Evolutionary conservation across 257 asterid species (phyloP).

Genomic region (Solanum corneliomulleri): DNA sequence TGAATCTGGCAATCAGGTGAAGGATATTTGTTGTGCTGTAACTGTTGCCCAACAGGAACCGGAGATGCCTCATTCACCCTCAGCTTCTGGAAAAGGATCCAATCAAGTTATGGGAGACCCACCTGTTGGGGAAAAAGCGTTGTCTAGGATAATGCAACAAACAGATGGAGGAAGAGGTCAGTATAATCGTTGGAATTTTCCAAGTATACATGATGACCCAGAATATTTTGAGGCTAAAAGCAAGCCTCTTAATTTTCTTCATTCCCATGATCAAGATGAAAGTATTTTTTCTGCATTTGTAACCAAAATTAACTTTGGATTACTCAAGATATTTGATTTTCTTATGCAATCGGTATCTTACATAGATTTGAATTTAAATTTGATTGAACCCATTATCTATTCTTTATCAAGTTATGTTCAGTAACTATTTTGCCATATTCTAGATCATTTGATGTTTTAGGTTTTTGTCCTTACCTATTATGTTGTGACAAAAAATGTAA

Average conservation of each 20-base stretch:
- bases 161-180: constrained; percentile 11
- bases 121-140: constrained; percentile 8
- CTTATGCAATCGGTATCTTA: not conserved
- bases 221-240: constrained; percentile 57
- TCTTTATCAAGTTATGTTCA: not conserved
- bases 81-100: constrained; percentile 63
- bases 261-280: constrained; percentile 33
- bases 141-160: constrained; percentile 17
- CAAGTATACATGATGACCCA: constrained; percentile 19
- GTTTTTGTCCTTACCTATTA: not conserved
- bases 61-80: constrained; percentile 61
- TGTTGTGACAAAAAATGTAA: not conserved
- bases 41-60: constrained; percentile 35
- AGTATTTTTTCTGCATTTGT: constrained; percentile 23
- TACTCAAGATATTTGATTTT: not conserved
- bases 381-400: not conserved
- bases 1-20: constrained; percentile 78
- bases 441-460: not conserved
- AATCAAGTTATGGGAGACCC: constrained; percentile 39
- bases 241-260: constrained; percentile 16
- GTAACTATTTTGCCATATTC: not conserved
- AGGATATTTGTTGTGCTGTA: constrained; percentile 40
- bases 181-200: constrained; percentile 9
- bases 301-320: not conserved
- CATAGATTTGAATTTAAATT: not conserved